Evolutionary conservation across 2,329 filamentous ascomycete species (phyloP), one percentile per base, ranked within the genome.

Genomic region (Pyrenophora tritici-repentis): DNA sequence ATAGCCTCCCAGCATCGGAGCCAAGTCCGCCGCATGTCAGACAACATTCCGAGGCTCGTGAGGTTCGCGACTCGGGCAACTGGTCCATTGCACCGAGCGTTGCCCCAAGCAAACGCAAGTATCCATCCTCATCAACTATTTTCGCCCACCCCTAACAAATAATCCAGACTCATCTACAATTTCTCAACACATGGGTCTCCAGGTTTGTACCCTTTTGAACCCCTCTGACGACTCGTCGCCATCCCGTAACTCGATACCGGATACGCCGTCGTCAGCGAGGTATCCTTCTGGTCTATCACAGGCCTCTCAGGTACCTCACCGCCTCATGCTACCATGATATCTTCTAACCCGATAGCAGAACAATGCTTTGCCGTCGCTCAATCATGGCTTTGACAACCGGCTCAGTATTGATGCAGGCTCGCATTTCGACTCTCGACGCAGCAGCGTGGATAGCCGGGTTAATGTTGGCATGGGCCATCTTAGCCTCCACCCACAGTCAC

Each of bases 391-490:
- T 47, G 76, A 78, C 55, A 73, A 73, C 45, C 71, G 76, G 20
- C 63, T 71, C 34, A 82, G 82, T 55, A 77, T 80, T 38, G 82
- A 85, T 41, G 76, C 77, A 17, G 46, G 59, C 38, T 66, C 78
- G 1, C 76, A 81, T 17, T 71, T 79, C 31, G 80, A 86, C 41
- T 85, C 86, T 40, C 82, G 88, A 50, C 83, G 89, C 44, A 89
- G 90, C 74, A 92, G 89, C 63, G 87, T 92, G 4, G 89, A 92
- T 72, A 91, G 88, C 72, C 83, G 88, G 56, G 86, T 92, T 70
- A 89, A 90, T 65, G 84, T 86, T 58, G 83, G 82, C 37, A 86
- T 92, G 71, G 83, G 80, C 49, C 86, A 89, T 38, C 81, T 92
- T 73, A 81, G 85, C 59, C 79, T 92, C 41, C 84, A 85, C 43